These are phyloP conservation scores for Penicillium bovifimosum DNA, from an alignment of 495 filamentous ascomycete species.

Conservation along the genomic window DNA sequence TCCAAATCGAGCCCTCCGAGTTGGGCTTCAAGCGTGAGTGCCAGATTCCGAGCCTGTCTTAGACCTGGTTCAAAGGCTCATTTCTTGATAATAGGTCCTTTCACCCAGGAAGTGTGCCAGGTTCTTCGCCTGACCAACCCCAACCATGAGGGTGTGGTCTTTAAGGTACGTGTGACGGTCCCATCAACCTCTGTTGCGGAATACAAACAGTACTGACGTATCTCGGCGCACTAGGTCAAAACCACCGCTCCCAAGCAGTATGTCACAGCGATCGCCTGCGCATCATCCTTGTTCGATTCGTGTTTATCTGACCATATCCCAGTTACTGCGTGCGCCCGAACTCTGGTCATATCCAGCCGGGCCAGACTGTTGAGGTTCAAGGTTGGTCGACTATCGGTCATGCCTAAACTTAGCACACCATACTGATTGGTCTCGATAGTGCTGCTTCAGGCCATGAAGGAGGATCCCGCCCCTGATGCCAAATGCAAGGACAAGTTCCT, in stretches of 20 bases:
- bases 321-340: slow-evolving; percentile 98
- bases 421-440: slow-evolving; percentile 48
- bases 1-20: slow-evolving; percentile 87
- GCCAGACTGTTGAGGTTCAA: slow-evolving; percentile 83
- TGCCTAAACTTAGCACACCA: background rate
- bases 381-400: slow-evolving; percentile 49
- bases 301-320: slow-evolving; percentile 22
- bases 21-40: slow-evolving; percentile 85
- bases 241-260: slow-evolving; percentile 99
- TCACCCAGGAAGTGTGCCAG: slow-evolving; percentile 86
- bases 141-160: slow-evolving; percentile 74
- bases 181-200: slow-evolving; percentile 9
- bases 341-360: slow-evolving; percentile 87
- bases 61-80: slow-evolving; percentile 15
- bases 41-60: slow-evolving; percentile 4
- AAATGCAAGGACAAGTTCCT: slow-evolving; percentile 98
- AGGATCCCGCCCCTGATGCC: slow-evolving; percentile 77
- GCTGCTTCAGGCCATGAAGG: slow-evolving; percentile 94
- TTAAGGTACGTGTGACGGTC: slow-evolving; percentile 65
- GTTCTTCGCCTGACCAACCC: slow-evolving; percentile 73
- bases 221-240: slow-evolving; percentile 66
- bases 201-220: slow-evolving; percentile 16
- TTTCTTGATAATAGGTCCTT: slow-evolving; percentile 62
- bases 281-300: background rate
- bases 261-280: slow-evolving; percentile 25